These are phyloP conservation scores for Diaporthe vexans DNA, from an alignment of 2,329 filamentous ascomycete genomes.

Conservation along the genomic window DNA sequence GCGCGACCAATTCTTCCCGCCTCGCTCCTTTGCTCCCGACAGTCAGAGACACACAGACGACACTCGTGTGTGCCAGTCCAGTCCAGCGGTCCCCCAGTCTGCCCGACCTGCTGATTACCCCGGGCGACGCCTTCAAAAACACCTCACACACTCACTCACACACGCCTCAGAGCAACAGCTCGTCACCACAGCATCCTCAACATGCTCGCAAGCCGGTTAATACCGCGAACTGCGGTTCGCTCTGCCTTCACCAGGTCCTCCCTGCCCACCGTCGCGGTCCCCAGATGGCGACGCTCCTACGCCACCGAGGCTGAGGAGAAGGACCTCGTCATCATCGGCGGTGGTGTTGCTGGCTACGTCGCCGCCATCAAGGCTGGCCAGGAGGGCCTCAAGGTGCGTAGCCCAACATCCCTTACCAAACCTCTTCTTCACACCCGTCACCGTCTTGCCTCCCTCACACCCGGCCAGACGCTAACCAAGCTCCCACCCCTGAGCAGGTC, in stretches of 20 bases:
- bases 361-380: slow-evolving; percentile 99
- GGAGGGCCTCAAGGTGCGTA: slow-evolving; percentile 89
- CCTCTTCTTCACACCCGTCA: neutral
- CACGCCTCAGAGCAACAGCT: neutral
- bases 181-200: slow-evolving; percentile 10
- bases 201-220: slow-evolving; percentile 74
- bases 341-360: slow-evolving; percentile 98
- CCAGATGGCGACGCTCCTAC: slow-evolving; percentile 71
- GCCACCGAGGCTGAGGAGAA: slow-evolving; percentile 82
- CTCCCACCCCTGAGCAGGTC: slow-evolving; percentile 69
- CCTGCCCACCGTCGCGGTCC: slow-evolving; percentile 60
- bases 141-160: too few relatives aligned
- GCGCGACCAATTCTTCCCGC: slow-evolving; percentile 35
- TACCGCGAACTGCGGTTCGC: slow-evolving; percentile 70
- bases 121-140: neutral
- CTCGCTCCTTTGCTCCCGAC: slow-evolving; percentile 28
- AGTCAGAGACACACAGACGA: slow-evolving; percentile 7
- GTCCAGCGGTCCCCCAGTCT: slow-evolving; percentile 10
- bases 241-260: slow-evolving; percentile 62
- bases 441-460: slow-evolving; percentile 20
- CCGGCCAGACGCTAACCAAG: slow-evolving; percentile 1
- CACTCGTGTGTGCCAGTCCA: slow-evolving; percentile 10
- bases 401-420: neutral
- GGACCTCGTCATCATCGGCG: slow-evolving; percentile 97
- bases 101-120: neutral